Percentiles rank a stretch among this genome's conserved stretches.
phyloP scores from a whole-genome alignment of 306 rosid genomes.

The Casuarina cunninghamiana region DNA sequence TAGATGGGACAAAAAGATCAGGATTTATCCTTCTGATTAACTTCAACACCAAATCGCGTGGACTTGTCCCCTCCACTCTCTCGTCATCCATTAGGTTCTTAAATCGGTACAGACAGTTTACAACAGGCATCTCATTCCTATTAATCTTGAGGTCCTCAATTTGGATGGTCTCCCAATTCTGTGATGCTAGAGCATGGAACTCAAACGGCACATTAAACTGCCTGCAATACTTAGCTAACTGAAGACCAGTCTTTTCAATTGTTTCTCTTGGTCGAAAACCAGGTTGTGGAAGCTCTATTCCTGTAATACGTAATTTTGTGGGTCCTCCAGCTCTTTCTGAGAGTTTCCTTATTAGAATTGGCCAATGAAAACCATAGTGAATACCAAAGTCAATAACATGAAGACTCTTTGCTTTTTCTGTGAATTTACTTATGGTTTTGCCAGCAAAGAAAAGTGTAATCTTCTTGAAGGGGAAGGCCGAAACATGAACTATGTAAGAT shows the following conservation, averaged over 20 bases:
- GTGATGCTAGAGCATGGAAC: constrained; percentile 39
- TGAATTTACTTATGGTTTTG: constrained; percentile 38
- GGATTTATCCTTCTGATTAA: constrained; percentile 10
- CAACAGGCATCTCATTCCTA: constrained; percentile 1
- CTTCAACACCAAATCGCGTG: not conserved
- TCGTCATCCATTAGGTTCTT: constrained; percentile 1
- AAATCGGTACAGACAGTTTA: not conserved
- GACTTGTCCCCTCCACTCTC: not conserved
- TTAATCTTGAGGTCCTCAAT: constrained; percentile 13
- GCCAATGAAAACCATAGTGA: constrained; percentile 80
- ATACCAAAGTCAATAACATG: constrained; percentile 78
- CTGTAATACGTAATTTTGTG: constrained; percentile 55
- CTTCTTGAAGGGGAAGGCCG: constrained; percentile 57
- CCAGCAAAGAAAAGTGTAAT: constrained; percentile 42
- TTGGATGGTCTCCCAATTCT: constrained; percentile 4
- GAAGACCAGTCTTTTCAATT: constrained; percentile 74
- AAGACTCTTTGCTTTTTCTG: constrained; percentile 40
- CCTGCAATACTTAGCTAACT: constrained; percentile 42
- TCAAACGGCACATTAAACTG: constrained; percentile 76
- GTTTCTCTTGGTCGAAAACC: constrained; percentile 77
- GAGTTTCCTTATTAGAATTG: constrained; percentile 54
- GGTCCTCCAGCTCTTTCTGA: constrained; percentile 49
- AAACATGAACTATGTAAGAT: constrained; percentile 50
- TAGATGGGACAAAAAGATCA: not conserved
- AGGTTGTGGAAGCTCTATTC: constrained; percentile 74